These are phyloP conservation scores for Halophytophthora batemanensis DNA, from an alignment of 352 stramenopile species.

Conservation along the genomic window DNA sequence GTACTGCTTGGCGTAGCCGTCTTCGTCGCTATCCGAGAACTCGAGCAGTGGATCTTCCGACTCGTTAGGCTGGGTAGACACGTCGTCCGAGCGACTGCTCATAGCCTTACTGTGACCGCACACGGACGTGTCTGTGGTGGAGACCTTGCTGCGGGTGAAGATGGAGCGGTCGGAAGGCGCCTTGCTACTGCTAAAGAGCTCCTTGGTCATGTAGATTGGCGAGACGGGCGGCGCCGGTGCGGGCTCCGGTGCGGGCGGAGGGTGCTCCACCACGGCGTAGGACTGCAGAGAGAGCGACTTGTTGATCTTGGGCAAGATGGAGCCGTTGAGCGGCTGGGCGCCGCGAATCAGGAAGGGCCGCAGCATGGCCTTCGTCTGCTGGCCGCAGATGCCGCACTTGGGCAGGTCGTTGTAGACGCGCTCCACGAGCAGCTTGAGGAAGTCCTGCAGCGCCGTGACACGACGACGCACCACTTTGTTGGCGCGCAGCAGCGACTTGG, in stretches of 20 bases:
- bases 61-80: conserved; percentile 46
- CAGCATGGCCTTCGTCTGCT: conserved; percentile 65
- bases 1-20: conserved; percentile 45
- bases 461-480: conserved; percentile 71
- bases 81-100: conserved; percentile 36
- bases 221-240: conserved; percentile 33
- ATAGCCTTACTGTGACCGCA: conserved; percentile 30
- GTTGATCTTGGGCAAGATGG: conserved; percentile 69
- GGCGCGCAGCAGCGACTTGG: conserved; percentile 62
- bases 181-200: conserved; percentile 38
- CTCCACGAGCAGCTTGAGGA: conserved; percentile 69
- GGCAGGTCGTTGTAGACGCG: conserved; percentile 70
- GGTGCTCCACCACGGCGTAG: conserved; percentile 50
- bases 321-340: conserved; percentile 68
- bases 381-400: conserved; percentile 71
- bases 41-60: conserved; percentile 48
- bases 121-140: conserved; percentile 23
- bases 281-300: conserved; percentile 68
- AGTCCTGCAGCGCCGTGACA: conserved; percentile 64
- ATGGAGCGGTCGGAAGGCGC: conserved; percentile 31
- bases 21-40: conserved; percentile 38
- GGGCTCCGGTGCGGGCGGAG: conserved; percentile 20
- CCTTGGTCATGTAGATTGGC: conserved; percentile 12
- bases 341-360: conserved; percentile 76
- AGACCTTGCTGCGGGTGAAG: conserved; percentile 34